These are phyloP conservation scores for Magnusiomyces ingens DNA, from an alignment of 1,139 yeast genomes.

Conservation along the genomic window DNA sequence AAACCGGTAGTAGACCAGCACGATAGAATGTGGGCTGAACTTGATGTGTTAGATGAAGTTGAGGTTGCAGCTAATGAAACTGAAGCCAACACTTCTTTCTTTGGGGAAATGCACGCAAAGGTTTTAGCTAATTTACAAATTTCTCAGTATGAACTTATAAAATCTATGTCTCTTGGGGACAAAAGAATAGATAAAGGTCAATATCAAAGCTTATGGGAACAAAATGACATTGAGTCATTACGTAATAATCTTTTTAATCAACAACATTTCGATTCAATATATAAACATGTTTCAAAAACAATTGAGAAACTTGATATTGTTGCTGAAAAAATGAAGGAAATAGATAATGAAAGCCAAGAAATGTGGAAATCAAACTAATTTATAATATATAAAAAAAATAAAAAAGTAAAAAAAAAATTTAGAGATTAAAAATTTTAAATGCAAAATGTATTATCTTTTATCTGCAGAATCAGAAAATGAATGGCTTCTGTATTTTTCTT, in stretches of 20 bases:
- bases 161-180: constrained; percentile 42
- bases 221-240: constrained; percentile 28
- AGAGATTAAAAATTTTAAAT: not conserved
- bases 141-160: constrained; percentile 56
- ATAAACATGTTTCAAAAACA: constrained; percentile 37
- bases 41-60: constrained; percentile 81
- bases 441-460: not conserved
- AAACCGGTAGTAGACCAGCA: constrained; percentile 37
- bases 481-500: constrained; percentile 33
- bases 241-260: constrained; percentile 39
- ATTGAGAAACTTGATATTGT: constrained; percentile 39
- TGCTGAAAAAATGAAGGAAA: constrained; percentile 35
- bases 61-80: constrained; percentile 55
- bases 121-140: constrained; percentile 51
- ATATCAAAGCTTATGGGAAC: constrained; percentile 31
- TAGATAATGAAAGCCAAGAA: constrained; percentile 31
- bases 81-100: constrained; percentile 48
- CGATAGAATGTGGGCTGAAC: constrained; percentile 81
- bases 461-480: not conserved
- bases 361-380: constrained; percentile 22
- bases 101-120: constrained; percentile 52
- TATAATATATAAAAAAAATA: not conserved
- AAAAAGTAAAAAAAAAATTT: not conserved
- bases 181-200: constrained; percentile 24
- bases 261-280: constrained; percentile 38